A percentile compares a stretch with the other conserved stretches of the same genome.
Evolutionary conservation across 139 green algal genomes (phyloP).

Genomic region (Chlorella sp.): DNA sequence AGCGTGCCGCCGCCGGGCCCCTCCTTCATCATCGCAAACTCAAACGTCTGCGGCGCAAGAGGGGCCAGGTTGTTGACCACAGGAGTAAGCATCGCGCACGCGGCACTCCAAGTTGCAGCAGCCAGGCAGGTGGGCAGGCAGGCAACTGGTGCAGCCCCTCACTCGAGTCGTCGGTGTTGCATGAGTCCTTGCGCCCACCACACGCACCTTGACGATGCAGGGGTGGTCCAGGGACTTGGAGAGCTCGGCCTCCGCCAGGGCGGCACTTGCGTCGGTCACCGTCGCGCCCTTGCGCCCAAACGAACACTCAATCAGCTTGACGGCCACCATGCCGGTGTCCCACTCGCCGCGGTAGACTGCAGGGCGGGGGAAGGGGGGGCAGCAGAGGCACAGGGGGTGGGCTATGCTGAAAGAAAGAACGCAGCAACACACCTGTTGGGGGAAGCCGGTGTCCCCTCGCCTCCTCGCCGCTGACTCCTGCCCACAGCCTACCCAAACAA

Average conservation of each 20-base stretch:
- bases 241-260: slow-evolving; percentile 23
- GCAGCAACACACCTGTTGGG: too few relatives aligned
- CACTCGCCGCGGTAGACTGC: slow-evolving; percentile 32
- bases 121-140: background rate
- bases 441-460: too few relatives aligned
- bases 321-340: slow-evolving; percentile 7
- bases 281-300: background rate
- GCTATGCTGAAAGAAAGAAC: too few relatives aligned
- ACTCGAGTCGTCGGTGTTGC: too few relatives aligned
- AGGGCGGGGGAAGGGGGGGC: background rate
- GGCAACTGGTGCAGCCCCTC: too few relatives aligned
- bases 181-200: background rate
- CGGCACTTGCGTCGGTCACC: background rate
- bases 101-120: background rate
- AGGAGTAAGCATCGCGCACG: background rate
- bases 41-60: background rate
- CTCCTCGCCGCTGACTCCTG: too few relatives aligned
- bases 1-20: background rate
- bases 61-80: background rate
- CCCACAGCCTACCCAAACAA: too few relatives aligned
- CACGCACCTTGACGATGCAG: slow-evolving; percentile 31
- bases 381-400: too few relatives aligned
- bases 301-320: slow-evolving; percentile 30
- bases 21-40: slow-evolving; percentile 1
- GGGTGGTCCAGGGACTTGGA: slow-evolving; percentile 17